Evolutionary conservation across 2,329 filamentous ascomycete species (phyloP), one percentile per base, ranked within the genome.

Genomic region (Diaporthe sp.): DNA sequence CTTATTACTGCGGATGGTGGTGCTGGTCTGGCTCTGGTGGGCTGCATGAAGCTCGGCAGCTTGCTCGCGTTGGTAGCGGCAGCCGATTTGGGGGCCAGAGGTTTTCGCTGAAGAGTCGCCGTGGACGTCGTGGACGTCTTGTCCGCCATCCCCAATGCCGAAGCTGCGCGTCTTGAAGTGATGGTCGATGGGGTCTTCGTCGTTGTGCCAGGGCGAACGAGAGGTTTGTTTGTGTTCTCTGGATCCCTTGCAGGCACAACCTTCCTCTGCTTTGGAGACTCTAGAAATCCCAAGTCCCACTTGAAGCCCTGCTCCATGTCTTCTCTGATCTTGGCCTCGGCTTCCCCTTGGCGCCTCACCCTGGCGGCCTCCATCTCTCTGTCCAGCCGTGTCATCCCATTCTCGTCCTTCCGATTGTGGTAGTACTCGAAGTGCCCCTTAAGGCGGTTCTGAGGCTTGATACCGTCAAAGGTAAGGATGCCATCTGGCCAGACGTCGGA

Each of bases 241-340:
- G 50, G 27, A 19, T 63, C 70, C 30, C 53, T 59, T 12, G 76
- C 70, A 73, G 79, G 81, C 75, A 82, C 83, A 56, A 80, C 81
- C 66, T 82, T 78, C 6, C 80, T 75, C 22, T 84, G 80, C 75
- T 83, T 85, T 56, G 84, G 86, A 73, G 90, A 88, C 56, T 87
- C 81, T 69, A 92, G 83, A 4, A 71, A 50, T 7, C 69, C 74
- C 35, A 75, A 42, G 32, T 75, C 74, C 72, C 72, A 75, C 22
- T 37, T 72, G 32, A 71, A 47, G 80, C 91, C 88, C 70, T 88
- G 88, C 47, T 92, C 90, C 69, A 94, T 88, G 75, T 93, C 90
- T 77, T 89, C 90, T 79, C 91, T 86, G 75, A 96, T 93, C 75
- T 90, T 88, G 66, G 92, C 89, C 75, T 96, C 92, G 3, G 92